Percentiles rank a stretch among this genome's conserved stretches.
These are phyloP conservation scores for Calamus simplicifolius DNA, from an alignment of 176 grass and related monocot species.

Conservation along the genomic window DNA sequence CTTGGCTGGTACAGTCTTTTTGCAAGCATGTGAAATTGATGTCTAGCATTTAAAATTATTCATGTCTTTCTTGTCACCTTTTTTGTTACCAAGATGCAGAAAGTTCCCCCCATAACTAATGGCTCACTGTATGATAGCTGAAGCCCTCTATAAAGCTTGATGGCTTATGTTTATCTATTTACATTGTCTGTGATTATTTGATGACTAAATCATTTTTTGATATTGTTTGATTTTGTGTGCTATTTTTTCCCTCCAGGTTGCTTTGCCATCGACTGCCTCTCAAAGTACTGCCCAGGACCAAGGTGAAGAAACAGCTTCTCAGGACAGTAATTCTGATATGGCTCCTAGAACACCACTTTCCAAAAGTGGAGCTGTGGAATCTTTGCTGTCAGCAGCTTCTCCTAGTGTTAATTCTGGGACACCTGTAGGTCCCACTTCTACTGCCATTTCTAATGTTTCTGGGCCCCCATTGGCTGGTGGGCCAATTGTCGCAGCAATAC, in stretches of 20 bases:
- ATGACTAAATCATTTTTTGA: constrained; percentile 12
- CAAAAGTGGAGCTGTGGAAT: constrained; percentile 45
- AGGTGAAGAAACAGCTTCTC: constrained; percentile 50
- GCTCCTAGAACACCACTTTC: constrained; percentile 54
- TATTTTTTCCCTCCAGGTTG: constrained; percentile 37
- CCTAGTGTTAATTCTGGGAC: constrained; percentile 35
- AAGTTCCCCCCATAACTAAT: too few species aligned
- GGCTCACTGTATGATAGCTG: too few species aligned
- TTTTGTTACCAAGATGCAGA: too few species aligned
- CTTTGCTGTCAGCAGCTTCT: constrained; percentile 30
- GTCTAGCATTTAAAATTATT: too few species aligned
- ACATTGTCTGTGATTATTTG: background rate
- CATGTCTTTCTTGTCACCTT: too few species aligned
- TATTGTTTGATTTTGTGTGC: constrained; percentile 9
- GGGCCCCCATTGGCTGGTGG: constrained; percentile 27
- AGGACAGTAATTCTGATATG: constrained; percentile 58
- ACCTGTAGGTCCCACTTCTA: constrained; percentile 19
- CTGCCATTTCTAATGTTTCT: constrained; percentile 46
- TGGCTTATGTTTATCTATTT: too few species aligned
- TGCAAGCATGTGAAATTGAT: too few species aligned
- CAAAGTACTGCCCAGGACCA: constrained; percentile 53
- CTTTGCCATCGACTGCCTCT: constrained; percentile 36
- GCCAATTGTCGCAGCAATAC: constrained; percentile 33
- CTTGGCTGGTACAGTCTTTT: too few species aligned
- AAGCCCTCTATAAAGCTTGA: too few species aligned